Evolutionary conservation across 1,139 yeast species (phyloP).

Genomic region (Suhomyces terraborum): DNA sequence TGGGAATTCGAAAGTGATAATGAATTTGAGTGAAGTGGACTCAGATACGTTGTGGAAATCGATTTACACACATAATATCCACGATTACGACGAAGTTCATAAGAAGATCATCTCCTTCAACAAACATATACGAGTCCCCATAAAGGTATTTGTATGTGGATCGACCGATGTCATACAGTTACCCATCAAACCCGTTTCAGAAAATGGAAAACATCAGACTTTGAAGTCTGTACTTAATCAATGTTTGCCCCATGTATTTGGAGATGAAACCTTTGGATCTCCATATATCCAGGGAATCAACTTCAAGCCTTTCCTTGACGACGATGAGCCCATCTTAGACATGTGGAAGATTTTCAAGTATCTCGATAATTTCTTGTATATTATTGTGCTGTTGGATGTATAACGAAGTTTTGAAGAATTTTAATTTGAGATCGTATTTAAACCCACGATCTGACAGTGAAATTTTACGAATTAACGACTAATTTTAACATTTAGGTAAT

Average conservation of each 20-base stretch:
- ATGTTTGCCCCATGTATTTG: constrained; percentile 21
- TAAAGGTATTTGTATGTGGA: constrained; percentile 58
- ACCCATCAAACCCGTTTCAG: constrained; percentile 32
- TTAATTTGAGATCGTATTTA: too few relatives aligned
- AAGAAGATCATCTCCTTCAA: constrained; percentile 39
- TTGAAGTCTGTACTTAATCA: constrained; percentile 36
- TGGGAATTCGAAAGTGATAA: constrained; percentile 72
- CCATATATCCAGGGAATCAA: constrained; percentile 68
- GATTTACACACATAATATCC: constrained; percentile 38
- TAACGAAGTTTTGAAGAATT: too few relatives aligned
- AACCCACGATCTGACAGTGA: too few relatives aligned
- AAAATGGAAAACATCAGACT: constrained; percentile 25
- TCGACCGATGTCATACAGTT: constrained; percentile 48
- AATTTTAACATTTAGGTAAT: too few relatives aligned
- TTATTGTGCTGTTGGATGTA: constrained; percentile 36
- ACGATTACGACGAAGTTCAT: constrained; percentile 24
- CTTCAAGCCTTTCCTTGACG: constrained; percentile 42
- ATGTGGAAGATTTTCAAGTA: constrained; percentile 58
- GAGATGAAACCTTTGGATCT: constrained; percentile 32
- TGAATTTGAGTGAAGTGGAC: constrained; percentile 68
- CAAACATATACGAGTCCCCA: constrained; percentile 52
- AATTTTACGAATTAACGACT: too few relatives aligned
- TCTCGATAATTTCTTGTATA: constrained; percentile 77
- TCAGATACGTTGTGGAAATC: constrained; percentile 60
- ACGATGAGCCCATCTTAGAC: constrained; percentile 39